Percentiles rank a stretch among this genome's conserved stretches.
Conservation (phyloP, 257 asterid species). For the Verbena officinalis region DNA sequence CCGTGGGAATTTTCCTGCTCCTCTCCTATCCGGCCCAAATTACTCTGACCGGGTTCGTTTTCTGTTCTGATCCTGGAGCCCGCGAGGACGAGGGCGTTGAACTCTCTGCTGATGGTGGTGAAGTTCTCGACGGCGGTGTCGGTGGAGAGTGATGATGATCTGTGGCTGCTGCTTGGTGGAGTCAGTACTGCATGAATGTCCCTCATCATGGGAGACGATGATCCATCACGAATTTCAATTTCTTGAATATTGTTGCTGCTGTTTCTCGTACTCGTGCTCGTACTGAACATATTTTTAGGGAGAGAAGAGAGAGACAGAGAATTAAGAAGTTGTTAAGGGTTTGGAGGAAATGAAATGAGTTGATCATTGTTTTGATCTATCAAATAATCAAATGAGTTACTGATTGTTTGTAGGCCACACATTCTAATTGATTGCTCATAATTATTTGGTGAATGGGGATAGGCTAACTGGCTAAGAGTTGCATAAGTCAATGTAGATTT, state of each 20-base stretch:
- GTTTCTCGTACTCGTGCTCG: too few species aligned
- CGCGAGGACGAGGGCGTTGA: conserved; percentile 33
- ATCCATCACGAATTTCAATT: background rate
- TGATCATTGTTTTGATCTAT: too few species aligned
- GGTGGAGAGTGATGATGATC: conserved; percentile 19
- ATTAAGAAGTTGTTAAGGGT: too few species aligned
- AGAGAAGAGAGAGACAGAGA: too few species aligned
- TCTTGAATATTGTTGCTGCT: background rate
- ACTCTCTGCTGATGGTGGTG: conserved; percentile 27
- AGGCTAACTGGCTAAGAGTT: too few species aligned
- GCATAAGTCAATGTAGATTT: too few species aligned
- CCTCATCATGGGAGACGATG: conserved; percentile 14
- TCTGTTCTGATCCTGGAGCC: conserved; percentile 1
- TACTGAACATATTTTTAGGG: too few species aligned
- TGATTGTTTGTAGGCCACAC: too few species aligned
- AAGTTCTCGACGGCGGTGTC: conserved; percentile 8
- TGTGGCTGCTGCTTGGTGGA: conserved; percentile 24
- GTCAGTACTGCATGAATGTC: conserved; percentile 32
- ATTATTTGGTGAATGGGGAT: too few species aligned
- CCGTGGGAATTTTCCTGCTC: conserved; percentile 51
- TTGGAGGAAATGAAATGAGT: too few species aligned
- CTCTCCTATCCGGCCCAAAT: conserved; percentile 18
- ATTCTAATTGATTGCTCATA: too few species aligned
- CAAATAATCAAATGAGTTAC: too few species aligned
- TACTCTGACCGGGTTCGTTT: background rate